Conservation (phyloP, 257 asterid species). For the Nicotiana otophora region DNA sequence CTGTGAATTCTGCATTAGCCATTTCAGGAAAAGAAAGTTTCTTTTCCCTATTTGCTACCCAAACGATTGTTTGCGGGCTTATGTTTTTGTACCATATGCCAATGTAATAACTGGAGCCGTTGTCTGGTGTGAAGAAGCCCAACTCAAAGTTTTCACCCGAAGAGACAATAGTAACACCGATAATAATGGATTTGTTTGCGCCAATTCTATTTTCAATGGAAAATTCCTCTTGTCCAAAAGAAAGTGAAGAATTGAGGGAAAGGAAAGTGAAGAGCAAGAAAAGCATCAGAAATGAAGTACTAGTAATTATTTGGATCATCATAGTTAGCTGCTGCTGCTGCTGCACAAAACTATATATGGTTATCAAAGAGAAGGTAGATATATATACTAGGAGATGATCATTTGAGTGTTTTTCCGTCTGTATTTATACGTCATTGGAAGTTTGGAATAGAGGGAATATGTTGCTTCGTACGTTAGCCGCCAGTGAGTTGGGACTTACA, state of each 20-base stretch:
- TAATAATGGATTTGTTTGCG: background rate
- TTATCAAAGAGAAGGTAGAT: no score
- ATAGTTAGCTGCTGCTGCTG: no score
- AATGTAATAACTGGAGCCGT: background rate
- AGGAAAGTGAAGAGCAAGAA: background rate
- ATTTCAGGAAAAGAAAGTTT: background rate
- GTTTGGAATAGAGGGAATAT: background rate
- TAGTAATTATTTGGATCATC: background rate
- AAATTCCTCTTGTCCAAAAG: background rate
- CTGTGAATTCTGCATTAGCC: background rate
- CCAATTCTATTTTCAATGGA: background rate
- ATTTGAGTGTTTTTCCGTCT: background rate
- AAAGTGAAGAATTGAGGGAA: background rate
- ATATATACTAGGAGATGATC: no score
- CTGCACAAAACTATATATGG: no score
- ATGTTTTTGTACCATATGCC: background rate
- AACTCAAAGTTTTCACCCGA: background rate
- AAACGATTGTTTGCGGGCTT: background rate
- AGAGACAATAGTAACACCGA: background rate
- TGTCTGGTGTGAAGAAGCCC: background rate
- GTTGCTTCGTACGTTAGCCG: background rate
- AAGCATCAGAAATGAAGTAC: background rate
- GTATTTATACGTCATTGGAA: background rate
- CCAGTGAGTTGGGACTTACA: background rate
- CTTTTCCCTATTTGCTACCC: background rate